phyloP scores from a whole-genome alignment of 2,329 filamentous ascomycete genomes.

The Cephalotrichum gorgonifer region DNA sequence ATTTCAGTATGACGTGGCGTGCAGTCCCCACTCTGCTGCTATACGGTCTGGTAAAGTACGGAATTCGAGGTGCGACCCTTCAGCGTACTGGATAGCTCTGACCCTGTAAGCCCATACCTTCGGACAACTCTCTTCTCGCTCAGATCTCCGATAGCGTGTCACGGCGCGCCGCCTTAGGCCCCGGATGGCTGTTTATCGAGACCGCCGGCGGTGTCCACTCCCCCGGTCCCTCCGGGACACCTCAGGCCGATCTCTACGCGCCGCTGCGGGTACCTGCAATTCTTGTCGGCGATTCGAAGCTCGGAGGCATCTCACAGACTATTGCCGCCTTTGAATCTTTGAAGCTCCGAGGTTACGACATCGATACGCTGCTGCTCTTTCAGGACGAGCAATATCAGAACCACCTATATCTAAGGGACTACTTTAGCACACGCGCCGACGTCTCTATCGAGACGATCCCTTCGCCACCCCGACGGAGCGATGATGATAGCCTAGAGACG shows the following conservation, averaged over 20 bases:
- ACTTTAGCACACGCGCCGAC: constrained; percentile 50
- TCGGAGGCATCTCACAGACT: constrained; percentile 72
- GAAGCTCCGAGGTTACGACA: constrained; percentile 65
- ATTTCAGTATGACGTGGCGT: constrained; percentile 61
- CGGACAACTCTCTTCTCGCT: constrained; percentile 16
- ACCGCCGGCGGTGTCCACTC: constrained; percentile 78
- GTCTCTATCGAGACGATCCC: constrained; percentile 49
- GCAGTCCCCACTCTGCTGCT: constrained; percentile 71
- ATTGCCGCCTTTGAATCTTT: constrained; percentile 75
- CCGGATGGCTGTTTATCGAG: constrained; percentile 61
- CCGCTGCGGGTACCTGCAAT: constrained; percentile 64
- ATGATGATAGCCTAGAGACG: constrained; percentile 33
- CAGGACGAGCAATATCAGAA: constrained; percentile 57
- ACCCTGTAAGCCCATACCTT: constrained; percentile 4
- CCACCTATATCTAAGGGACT: constrained; percentile 53
- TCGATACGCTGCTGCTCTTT: constrained; percentile 62
- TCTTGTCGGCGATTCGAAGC: constrained; percentile 62
- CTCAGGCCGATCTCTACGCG: constrained; percentile 69
- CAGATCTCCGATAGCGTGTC: constrained; percentile 34
- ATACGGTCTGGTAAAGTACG: constrained; percentile 30
- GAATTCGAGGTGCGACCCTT: neutral
- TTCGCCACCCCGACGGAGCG: constrained; percentile 42
- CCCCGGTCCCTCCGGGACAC: constrained; percentile 62
- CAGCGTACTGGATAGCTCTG: neutral
- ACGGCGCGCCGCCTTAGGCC: constrained; percentile 26